Conservation (phyloP, 129 eudicot genomes). For the Silybum marianum region DNA sequence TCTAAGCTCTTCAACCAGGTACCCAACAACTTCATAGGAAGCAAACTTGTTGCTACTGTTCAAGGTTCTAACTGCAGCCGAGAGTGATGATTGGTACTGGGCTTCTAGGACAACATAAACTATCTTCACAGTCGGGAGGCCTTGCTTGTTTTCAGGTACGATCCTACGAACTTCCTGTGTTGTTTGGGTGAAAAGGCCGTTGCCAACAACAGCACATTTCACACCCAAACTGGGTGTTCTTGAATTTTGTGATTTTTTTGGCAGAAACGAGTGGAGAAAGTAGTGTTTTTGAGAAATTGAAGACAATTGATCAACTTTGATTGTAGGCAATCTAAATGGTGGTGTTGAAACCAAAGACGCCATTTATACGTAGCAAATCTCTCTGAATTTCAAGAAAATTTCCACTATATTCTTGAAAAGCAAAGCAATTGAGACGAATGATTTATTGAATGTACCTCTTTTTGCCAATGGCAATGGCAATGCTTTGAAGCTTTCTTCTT, state of each 20-base stretch:
- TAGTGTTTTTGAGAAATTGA: slow-evolving; percentile 74
- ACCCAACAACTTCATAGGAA: slow-evolving; percentile 86
- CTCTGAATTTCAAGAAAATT: slow-evolving; percentile 17
- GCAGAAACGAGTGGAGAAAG: slow-evolving; percentile 81
- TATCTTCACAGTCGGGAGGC: slow-evolving; percentile 78
- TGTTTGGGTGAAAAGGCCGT: slow-evolving; percentile 94
- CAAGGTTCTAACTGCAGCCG: slow-evolving; percentile 75
- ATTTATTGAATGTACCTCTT: too few relatives aligned
- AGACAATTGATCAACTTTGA: slow-evolving; percentile 61
- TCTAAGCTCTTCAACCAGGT: slow-evolving; percentile 97
- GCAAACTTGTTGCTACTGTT: slow-evolving; percentile 60
- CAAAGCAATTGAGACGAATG: too few relatives aligned
- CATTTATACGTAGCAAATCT: slow-evolving; percentile 38
- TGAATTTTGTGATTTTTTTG: slow-evolving; percentile 46
- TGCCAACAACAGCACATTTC: slow-evolving; percentile 84
- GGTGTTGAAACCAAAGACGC: slow-evolving; percentile 86
- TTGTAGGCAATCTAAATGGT: slow-evolving; percentile 69
- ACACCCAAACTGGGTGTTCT: slow-evolving; percentile 56
- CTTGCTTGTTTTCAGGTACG: slow-evolving; percentile 64
- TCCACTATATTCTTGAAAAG: slow-evolving; percentile 36
- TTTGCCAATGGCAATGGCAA: neutral
- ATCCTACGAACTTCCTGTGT: slow-evolving; percentile 84
- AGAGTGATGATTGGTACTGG: slow-evolving; percentile 86
- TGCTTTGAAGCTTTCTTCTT: neutral
- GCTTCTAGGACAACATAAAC: slow-evolving; percentile 99